Base-by-base conservation (phyloP, 2,329 filamentous ascomycete genomes). In the Colletotrichum sp. region DNA sequence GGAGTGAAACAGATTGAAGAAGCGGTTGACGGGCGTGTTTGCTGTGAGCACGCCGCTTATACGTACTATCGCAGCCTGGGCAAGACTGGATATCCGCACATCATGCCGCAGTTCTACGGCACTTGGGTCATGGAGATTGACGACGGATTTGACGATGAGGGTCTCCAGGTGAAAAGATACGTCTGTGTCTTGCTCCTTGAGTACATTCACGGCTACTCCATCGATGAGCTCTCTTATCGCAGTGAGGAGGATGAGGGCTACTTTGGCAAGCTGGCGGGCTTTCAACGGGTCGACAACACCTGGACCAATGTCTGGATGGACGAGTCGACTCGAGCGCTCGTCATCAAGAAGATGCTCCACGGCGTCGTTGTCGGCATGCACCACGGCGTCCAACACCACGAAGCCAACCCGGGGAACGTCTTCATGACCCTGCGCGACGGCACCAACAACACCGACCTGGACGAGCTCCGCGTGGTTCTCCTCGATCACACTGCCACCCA, bases 81-180 rank as follows among this genome's bases (percentile, higher is more conserved):
- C 6, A 21, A 13, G 16, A 62, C 59, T 34, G 30, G 59, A 0
- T 12, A n/a, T 2, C 28, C 28, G 8, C 13, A 21, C 6, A 12
- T 62, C 2, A 16, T n/a, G 30, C 59, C 59, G 59, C 30, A 32
- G 18, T 62, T 9, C 59, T 62, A 62, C 18, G 59, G 30, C 28
- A 32, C 28, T 21, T 62, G 59, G 59, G 28, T 34, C 24, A 24
- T 59, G 21, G 16, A 59, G 55, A 15, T 59, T 10, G 13, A 24
- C 18, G 59, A 30, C 7, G 9, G 26, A 2, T 7, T 32, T 32
- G 59, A 59, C 5, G 55, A 12, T 13, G 55, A 59, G 16, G 55
- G 26, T 13, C 0, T 5, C 10, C 44, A 0, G n/a, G 0, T 21
- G 6, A 59, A 0, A 0, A 59, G 39, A 66, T 66, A 66, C 18